Percentiles rank a stretch among this genome's conserved stretches.
Conservation (phyloP, 2,329 filamentous ascomycete genomes). For the Trichoderma sp. region DNA sequence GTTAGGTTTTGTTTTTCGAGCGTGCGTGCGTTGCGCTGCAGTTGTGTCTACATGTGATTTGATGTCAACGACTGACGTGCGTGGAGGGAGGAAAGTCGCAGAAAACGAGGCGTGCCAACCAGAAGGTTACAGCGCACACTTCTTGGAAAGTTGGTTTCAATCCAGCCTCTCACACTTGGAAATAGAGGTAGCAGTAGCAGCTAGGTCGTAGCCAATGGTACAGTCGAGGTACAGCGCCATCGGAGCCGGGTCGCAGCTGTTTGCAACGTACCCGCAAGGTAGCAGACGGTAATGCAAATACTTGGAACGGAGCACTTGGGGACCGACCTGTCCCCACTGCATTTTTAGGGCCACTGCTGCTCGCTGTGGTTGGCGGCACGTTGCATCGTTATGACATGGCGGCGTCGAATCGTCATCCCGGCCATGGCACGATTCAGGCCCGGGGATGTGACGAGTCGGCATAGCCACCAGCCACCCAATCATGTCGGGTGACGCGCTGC, state of each 20-base stretch:
- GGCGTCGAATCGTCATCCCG: slow-evolving; percentile 14
- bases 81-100: background rate
- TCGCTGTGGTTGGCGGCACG: slow-evolving; percentile 1
- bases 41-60: background rate
- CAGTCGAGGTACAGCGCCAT: background rate
- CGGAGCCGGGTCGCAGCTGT: background rate
- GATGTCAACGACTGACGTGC: background rate
- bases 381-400: slow-evolving; percentile 10
- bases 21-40: background rate
- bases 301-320: background rate
- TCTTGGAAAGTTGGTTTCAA: background rate
- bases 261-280: background rate
- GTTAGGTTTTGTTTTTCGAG: background rate
- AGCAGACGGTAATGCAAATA: background rate
- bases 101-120: background rate
- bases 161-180: no score
- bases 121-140: background rate
- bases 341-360: background rate
- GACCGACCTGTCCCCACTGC: background rate
- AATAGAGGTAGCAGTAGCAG: background rate
- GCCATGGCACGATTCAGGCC: slow-evolving; percentile 14
- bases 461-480: slow-evolving; percentile 21
- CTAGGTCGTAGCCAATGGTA: background rate
- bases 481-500: slow-evolving; percentile 13
- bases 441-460: slow-evolving; percentile 10